Evolutionary conservation across 495 filamentous ascomycete genomes (phyloP).

Genomic region (Annulohypoxylon bovei): DNA sequence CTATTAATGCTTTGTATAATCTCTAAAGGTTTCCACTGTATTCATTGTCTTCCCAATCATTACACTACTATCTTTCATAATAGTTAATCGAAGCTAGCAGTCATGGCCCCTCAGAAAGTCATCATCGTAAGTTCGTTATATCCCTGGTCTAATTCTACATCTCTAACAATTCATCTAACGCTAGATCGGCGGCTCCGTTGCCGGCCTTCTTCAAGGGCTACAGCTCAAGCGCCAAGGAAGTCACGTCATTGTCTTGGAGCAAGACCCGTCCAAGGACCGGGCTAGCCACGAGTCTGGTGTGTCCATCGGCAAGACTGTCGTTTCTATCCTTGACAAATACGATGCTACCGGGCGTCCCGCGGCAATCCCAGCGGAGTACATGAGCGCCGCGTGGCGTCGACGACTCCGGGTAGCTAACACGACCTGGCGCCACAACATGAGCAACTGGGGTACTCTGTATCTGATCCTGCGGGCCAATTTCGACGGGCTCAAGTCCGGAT

Average conservation of each 20-base stretch:
- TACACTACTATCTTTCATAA: neutral
- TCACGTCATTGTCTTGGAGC: neutral
- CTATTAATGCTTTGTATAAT: neutral
- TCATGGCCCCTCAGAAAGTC: neutral
- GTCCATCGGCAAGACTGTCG: neutral
- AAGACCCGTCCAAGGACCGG: neutral
- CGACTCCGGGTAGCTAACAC: neutral
- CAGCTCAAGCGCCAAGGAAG: slow-evolving; percentile 1
- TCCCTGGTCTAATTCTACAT: neutral
- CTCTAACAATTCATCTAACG: neutral
- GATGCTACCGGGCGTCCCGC: neutral
- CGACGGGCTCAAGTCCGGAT: neutral
- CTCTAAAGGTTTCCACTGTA: neutral
- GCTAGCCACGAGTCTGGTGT: neutral
- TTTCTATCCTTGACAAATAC: neutral
- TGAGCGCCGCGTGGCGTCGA: neutral
- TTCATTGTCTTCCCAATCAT: neutral
- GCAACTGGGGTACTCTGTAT: neutral
- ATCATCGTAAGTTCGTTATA: neutral
- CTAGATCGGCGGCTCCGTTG: neutral
- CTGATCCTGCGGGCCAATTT: neutral
- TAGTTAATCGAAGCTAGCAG: neutral
- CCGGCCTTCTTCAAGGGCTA: neutral
- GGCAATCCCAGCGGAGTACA: neutral
- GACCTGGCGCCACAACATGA: neutral